These are phyloP conservation scores for Amanita rubescens DNA, from an alignment of 768 basidiomycete species.

Conservation along the genomic window DNA sequence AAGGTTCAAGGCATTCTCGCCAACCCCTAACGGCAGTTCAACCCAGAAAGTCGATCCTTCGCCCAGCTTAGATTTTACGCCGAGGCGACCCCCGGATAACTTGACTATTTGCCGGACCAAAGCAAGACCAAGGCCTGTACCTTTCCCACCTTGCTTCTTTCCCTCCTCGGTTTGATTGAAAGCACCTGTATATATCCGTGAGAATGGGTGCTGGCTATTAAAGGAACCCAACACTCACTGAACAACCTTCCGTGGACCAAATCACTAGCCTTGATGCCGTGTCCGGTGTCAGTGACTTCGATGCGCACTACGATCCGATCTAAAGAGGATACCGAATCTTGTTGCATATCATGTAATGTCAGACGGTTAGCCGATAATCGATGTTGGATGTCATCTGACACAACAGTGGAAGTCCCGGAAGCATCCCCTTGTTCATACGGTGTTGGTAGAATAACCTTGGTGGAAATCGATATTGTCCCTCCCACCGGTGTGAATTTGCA, in stretches of 20 bases:
- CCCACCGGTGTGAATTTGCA: slow-evolving; percentile 74
- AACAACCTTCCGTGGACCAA: slow-evolving; percentile 67
- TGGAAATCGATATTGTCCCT: slow-evolving; percentile 60
- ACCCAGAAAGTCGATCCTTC: slow-evolving; percentile 88
- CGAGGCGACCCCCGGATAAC: slow-evolving; percentile 64
- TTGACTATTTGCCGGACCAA: slow-evolving; percentile 76
- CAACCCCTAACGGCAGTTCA: slow-evolving; percentile 71
- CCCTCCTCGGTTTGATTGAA: slow-evolving; percentile 79
- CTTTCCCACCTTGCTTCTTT: slow-evolving; percentile 63
- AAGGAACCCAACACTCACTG: slow-evolving; percentile 35
- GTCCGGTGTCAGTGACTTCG: slow-evolving; percentile 72
- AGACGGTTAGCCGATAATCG: slow-evolving; percentile 34
- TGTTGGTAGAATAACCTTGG: slow-evolving; percentile 43
- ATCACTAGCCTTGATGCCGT: slow-evolving; percentile 45
- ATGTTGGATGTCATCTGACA: slow-evolving; percentile 18
- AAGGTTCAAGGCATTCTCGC: slow-evolving; percentile 38
- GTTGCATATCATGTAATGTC: slow-evolving; percentile 42
- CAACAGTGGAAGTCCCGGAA: slow-evolving; percentile 4
- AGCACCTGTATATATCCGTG: slow-evolving; percentile 35
- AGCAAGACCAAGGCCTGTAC: slow-evolving; percentile 69
- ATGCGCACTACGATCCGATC: slow-evolving; percentile 78
- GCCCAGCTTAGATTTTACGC: slow-evolving; percentile 54
- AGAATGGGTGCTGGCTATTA: neutral
- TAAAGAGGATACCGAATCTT: slow-evolving; percentile 27
- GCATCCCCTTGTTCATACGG: slow-evolving; percentile 9